Evolutionary conservation across 768 basidiomycete species (phyloP).

Genomic region (Suillus subluteus): DNA sequence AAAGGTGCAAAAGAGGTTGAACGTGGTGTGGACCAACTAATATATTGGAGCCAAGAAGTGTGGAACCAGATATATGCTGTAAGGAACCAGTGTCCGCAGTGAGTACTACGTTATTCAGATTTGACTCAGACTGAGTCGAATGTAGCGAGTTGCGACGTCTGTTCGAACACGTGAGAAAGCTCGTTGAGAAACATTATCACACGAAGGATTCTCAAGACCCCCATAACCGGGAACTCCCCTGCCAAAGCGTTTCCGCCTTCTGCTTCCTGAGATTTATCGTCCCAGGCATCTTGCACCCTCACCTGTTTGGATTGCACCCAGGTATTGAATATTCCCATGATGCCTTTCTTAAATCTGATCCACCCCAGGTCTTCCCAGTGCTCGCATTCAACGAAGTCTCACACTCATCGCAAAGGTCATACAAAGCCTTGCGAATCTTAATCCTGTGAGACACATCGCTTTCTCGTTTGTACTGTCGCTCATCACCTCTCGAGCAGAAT

Average conservation of each 20-base stretch:
- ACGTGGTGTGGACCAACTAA: slow-evolving; percentile 67
- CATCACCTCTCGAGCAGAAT: slow-evolving; percentile 39
- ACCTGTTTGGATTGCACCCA: slow-evolving; percentile 77
- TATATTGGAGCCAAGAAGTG: slow-evolving; percentile 78
- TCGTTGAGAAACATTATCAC: slow-evolving; percentile 71
- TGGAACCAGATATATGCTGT: slow-evolving; percentile 83
- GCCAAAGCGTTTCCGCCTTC: slow-evolving; percentile 88
- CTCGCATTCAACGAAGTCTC: slow-evolving; percentile 74
- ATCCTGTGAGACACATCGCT: slow-evolving; percentile 51
- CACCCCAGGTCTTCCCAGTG: slow-evolving; percentile 62
- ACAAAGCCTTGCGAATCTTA: slow-evolving; percentile 87
- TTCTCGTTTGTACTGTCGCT: slow-evolving; percentile 12
- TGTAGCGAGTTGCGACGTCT: slow-evolving; percentile 72
- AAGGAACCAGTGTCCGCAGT: slow-evolving; percentile 76
- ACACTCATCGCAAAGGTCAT: slow-evolving; percentile 89
- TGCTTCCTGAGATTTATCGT: slow-evolving; percentile 89
- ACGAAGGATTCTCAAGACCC: slow-evolving; percentile 44
- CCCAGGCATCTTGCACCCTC: slow-evolving; percentile 88
- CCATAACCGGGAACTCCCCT: slow-evolving; percentile 59
- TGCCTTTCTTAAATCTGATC: slow-evolving; percentile 16
- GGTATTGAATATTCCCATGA: slow-evolving; percentile 45
- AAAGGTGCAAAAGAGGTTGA: slow-evolving; percentile 66
- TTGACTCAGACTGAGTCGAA: slow-evolving; percentile 11
- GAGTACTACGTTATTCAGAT: slow-evolving; percentile 34
- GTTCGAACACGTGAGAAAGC: slow-evolving; percentile 68